These are phyloP conservation scores for Exophiala sideris DNA, from an alignment of 2,329 filamentous ascomycete species.

Conservation along the genomic window DNA sequence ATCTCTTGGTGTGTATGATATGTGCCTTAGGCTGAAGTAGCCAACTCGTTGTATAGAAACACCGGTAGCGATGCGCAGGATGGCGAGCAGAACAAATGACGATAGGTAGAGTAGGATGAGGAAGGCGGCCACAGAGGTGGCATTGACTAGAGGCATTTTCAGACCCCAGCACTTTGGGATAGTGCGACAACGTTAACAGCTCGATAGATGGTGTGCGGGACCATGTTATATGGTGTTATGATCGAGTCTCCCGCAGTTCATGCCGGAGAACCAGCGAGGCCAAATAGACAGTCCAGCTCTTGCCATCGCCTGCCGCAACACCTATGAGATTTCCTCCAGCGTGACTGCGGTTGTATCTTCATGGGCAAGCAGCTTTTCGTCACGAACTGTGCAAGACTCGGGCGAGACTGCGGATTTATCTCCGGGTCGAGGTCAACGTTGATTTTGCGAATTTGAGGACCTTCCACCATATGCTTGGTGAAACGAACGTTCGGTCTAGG, in stretches of 20 bases:
- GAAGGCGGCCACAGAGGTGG: constrained; percentile 82
- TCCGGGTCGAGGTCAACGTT: too few species aligned
- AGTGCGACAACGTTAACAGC: constrained; percentile 1
- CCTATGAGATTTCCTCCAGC: not conserved
- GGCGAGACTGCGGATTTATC: too few species aligned
- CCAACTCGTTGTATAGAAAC: constrained; percentile 94
- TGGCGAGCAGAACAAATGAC: constrained; percentile 89
- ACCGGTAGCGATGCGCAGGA: constrained; percentile 87
- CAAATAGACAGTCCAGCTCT: constrained; percentile 2
- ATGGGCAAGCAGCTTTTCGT: not conserved
- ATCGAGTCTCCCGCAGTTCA: not conserved
- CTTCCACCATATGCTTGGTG: not conserved
- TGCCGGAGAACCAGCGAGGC: constrained; percentile 2
- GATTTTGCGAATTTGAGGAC: too few species aligned
- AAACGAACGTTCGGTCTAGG: not conserved
- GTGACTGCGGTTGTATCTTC: not conserved
- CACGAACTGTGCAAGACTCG: constrained; percentile 2
- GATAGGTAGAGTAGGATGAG: constrained; percentile 83
- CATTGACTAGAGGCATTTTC: constrained; percentile 49
- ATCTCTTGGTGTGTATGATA: constrained; percentile 85
- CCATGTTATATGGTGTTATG: constrained; percentile 7
- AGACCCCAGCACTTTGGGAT: not conserved
- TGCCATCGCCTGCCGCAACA: constrained; percentile 4
- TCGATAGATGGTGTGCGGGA: not conserved
- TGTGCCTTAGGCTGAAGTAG: constrained; percentile 83